Evolutionary conservation across 2,329 filamentous ascomycete species (phyloP), one percentile per base, ranked within the genome.

Genomic region (Penicillium expansum): DNA sequence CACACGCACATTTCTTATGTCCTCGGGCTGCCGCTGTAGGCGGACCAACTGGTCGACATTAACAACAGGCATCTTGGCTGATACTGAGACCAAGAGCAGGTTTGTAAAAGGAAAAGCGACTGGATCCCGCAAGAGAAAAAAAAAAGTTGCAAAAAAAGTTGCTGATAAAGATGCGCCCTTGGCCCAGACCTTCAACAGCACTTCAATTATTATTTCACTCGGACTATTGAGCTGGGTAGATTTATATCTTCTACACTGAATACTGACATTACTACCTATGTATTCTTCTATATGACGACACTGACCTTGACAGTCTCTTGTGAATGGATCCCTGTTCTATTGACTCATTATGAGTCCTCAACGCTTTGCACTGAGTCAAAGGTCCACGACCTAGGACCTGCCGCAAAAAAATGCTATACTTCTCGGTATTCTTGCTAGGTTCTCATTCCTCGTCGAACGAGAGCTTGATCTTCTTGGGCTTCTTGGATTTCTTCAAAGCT

Each of bases 1-100:
- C 64, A 69, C 67, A 74, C 85, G 74, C 81, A 95, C 92, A 83
- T 99, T 99, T 80, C 94, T 86, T 72, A 99, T 89, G 76, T 92
- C 90, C 64, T 92, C 86, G 67, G 92, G 86, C 73, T 92, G 89
- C 74, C 86, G 86, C 81, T 99, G 94, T 67, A 99, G 86, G 76
- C 87, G 85, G 66, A 94, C 89, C 71, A 99, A 85, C 81, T 95
- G 92, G 66, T 97, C 91, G 62, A 92, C 86, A 62, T 86, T 89
- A 65, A 99, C 91, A 64, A 97, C 87, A 63, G 94, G 93, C 94
- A 99, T 99, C 58, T 70, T 83, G 76, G 51, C 53, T 62, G 57
- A 59, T 43, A 47, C 56, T 60, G 54, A 48, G 48, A 57, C 24
- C 55, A 55, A 62, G 52, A 42, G 44, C 48, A 52, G 56, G 32